Percentiles rank a stretch among this genome's conserved stretches.
Evolutionary conservation across 2,329 filamentous ascomycete species (phyloP).

Genomic region (Ciborinia camelliae): DNA sequence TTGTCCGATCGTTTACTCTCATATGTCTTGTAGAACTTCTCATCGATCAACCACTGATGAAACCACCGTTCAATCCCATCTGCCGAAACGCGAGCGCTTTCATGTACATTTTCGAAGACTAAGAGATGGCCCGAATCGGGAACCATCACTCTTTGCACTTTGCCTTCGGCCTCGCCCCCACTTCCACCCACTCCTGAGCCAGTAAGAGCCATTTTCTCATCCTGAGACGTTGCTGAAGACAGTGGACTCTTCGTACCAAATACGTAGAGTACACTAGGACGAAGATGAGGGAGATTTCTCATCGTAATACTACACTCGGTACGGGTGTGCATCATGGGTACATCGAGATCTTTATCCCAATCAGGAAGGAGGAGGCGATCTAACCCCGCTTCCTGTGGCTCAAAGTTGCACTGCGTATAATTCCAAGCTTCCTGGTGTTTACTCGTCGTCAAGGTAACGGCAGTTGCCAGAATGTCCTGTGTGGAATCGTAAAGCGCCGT

Average conservation of each 20-base stretch:
- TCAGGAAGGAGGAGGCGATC: slow-evolving; percentile 23
- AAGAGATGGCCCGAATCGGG: slow-evolving; percentile 72
- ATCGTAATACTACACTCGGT: slow-evolving; percentile 49
- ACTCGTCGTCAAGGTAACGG: slow-evolving; percentile 69
- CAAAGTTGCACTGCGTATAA: slow-evolving; percentile 60
- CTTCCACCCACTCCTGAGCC: slow-evolving; percentile 65
- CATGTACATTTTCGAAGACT: not conserved
- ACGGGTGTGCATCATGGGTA: slow-evolving; percentile 66
- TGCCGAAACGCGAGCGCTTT: not conserved
- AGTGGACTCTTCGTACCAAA: slow-evolving; percentile 64
- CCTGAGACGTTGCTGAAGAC: slow-evolving; percentile 46
- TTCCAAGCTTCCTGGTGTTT: slow-evolving; percentile 86
- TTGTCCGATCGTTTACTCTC: not conserved
- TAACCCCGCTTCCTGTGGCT: slow-evolving; percentile 47
- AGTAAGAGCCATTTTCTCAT: slow-evolving; percentile 59
- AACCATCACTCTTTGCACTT: slow-evolving; percentile 64
- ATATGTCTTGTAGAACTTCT: not conserved
- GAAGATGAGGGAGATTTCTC: slow-evolving; percentile 54
- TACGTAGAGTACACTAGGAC: slow-evolving; percentile 56
- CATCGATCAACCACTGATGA: not conserved
- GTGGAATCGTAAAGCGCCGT: slow-evolving; percentile 54
- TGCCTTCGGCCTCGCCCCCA: slow-evolving; percentile 57
- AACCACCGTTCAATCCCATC: not conserved
- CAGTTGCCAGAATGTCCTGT: slow-evolving; percentile 20
- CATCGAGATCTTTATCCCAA: slow-evolving; percentile 27